A percentile compares a stretch with the other conserved stretches of the same genome.
Conservation (phyloP, 2,329 filamentous ascomycete species). For the Colletotrichum kahawae region DNA sequence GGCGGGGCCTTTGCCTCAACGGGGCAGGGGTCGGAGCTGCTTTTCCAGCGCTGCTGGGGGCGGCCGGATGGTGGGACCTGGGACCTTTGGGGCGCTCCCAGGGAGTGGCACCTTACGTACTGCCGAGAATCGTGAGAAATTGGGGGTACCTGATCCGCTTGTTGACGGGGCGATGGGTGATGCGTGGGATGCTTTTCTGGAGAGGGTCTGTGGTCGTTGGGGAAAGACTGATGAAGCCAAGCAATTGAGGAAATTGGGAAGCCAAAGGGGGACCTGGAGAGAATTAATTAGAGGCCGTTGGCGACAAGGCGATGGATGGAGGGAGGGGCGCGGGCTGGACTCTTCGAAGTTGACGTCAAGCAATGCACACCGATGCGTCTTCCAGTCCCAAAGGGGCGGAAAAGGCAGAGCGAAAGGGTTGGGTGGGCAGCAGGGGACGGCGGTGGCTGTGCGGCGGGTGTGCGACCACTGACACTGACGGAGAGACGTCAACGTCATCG, state of each 20-base stretch:
- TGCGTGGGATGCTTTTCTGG: neutral
- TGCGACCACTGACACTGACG: neutral
- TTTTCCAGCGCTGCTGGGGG: neutral
- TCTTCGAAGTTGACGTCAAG: neutral
- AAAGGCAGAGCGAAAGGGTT: neutral
- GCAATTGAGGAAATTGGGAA: neutral
- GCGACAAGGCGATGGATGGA: neutral
- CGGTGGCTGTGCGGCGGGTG: conserved; percentile 3
- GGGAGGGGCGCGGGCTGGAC: neutral
- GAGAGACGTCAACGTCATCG: conserved; percentile 19
- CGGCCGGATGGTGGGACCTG: neutral
- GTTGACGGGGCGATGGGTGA: conserved; percentile 9
- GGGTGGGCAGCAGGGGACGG: neutral
- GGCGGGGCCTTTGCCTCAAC: neutral
- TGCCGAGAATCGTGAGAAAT: neutral
- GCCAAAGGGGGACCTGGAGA: neutral
- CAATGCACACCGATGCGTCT: neutral
- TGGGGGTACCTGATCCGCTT: neutral
- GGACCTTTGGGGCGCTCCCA: neutral
- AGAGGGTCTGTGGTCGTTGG: neutral
- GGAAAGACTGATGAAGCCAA: neutral
- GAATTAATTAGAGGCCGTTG: neutral
- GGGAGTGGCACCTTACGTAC: neutral
- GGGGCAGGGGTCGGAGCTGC: conserved; percentile 1
- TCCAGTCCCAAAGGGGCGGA: neutral